phyloP scores from a whole-genome alignment of 345 rosid genomes.

The Murraya koenigii region DNA sequence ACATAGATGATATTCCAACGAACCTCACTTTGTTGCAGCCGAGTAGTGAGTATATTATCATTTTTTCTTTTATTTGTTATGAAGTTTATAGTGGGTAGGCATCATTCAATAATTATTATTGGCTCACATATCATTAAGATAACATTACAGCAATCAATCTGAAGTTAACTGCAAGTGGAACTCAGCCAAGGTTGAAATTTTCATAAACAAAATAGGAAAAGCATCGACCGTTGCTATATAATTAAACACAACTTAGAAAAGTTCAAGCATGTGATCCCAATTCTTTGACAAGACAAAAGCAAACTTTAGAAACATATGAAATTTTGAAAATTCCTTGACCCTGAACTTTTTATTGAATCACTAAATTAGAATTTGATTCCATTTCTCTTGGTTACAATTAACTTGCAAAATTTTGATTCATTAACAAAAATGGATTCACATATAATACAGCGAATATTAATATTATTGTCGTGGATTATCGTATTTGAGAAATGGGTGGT shows the following conservation, averaged over 20 bases:
- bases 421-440: neutral
- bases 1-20: neutral
- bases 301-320: conserved; percentile 7
- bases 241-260: neutral
- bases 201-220: neutral
- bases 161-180: neutral
- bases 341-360: neutral
- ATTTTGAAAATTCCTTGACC: neutral
- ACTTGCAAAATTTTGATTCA: neutral
- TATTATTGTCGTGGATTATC: neutral
- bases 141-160: neutral
- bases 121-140: neutral
- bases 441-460: too few relatives aligned
- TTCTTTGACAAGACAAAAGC: conserved; percentile 13
- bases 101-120: neutral
- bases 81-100: neutral
- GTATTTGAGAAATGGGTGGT: neutral
- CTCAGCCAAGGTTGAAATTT: neutral
- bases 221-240: neutral
- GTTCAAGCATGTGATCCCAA: conserved; percentile 8
- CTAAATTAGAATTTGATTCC: conserved; percentile 13
- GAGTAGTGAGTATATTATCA: neutral
- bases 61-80: neutral
- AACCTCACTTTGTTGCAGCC: neutral
- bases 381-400: conserved; percentile 8